These are phyloP conservation scores for Vinca major DNA, from an alignment of 305 asterid genomes.

Conservation along the genomic window DNA sequence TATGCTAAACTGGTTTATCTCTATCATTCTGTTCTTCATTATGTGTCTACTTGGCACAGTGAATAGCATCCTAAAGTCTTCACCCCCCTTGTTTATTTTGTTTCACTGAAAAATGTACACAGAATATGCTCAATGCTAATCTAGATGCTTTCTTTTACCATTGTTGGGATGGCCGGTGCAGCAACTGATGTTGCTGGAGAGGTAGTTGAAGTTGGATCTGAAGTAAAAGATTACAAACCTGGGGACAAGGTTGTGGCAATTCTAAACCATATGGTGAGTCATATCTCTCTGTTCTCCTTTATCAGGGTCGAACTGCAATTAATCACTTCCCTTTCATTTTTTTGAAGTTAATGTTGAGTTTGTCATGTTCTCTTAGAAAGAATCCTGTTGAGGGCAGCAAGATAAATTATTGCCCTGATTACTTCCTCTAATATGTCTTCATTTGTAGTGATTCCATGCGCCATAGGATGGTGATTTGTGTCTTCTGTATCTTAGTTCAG, in stretches of 20 bases:
- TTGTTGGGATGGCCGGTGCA: constrained; percentile 9
- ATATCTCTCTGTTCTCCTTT: not conserved
- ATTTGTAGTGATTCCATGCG: not conserved
- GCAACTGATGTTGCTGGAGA: constrained; percentile 38
- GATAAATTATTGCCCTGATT: not conserved
- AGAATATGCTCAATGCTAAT: not conserved
- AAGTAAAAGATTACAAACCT: constrained; percentile 25
- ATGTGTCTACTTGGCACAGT: not conserved
- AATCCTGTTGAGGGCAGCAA: not conserved
- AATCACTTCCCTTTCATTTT: not conserved
- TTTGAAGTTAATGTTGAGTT: not conserved
- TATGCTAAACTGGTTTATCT: not conserved
- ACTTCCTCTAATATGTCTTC: not conserved
- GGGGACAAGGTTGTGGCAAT: constrained; percentile 37
- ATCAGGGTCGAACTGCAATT: not conserved
- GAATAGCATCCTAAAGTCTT: not conserved
- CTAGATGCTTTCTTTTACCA: not conserved
- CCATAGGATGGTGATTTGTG: not conserved
- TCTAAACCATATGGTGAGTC: constrained; percentile 24
- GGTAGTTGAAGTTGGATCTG: constrained; percentile 32
- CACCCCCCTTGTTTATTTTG: not conserved
- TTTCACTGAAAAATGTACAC: not conserved
- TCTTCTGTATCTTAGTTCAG: not conserved
- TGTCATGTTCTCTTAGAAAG: not conserved
- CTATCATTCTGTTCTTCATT: too few species aligned